Conservation (phyloP, 1,284 basidiomycete genomes). For the Malassezia furfur region DNA sequence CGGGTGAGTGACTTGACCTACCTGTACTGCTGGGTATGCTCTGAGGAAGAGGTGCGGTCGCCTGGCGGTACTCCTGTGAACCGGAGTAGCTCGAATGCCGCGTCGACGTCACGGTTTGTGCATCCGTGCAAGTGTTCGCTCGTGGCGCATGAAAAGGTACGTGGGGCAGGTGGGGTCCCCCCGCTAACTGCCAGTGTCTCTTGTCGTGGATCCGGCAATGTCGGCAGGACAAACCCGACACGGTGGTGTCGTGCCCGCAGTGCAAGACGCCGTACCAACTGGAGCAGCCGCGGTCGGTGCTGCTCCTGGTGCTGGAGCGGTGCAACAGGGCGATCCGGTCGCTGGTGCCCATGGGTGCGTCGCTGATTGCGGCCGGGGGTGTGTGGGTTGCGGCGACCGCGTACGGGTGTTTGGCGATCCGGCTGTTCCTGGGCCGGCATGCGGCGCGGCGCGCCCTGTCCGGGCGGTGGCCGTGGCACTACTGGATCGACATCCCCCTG, state of each 20-base stretch:
- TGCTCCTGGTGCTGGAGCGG: background rate
- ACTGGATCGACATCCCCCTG: slow-evolving; percentile 41
- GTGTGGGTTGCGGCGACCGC: slow-evolving; percentile 13
- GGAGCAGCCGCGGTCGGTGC: slow-evolving; percentile 4
- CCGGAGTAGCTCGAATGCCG: background rate
- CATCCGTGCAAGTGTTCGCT: slow-evolving; percentile 17
- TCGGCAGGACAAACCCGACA: slow-evolving; percentile 4
- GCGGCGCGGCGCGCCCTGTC: slow-evolving; percentile 4
- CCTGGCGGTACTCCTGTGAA: background rate
- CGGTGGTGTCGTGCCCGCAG: slow-evolving; percentile 9
- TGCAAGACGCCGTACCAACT: slow-evolving; percentile 8
- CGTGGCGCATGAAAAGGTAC: slow-evolving; percentile 18
- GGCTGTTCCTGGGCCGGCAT: slow-evolving; percentile 10
- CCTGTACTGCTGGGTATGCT: slow-evolving; percentile 16
- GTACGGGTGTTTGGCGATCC: slow-evolving; percentile 13
- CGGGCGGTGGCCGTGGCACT: slow-evolving; percentile 18
- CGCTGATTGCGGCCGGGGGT: background rate
- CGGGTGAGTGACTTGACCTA: slow-evolving; percentile 1
- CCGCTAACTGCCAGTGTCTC: slow-evolving; percentile 4
- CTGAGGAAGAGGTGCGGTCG: slow-evolving; percentile 6
- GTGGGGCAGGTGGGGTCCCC: background rate
- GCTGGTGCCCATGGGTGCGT: slow-evolving; percentile 5
- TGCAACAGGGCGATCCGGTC: background rate
- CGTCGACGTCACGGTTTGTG: slow-evolving; percentile 9
- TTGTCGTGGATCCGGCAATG: slow-evolving; percentile 16